phyloP scores from a whole-genome alignment of 2,329 filamentous ascomycete genomes.

The Pseudogymnoascus destructans region DNA sequence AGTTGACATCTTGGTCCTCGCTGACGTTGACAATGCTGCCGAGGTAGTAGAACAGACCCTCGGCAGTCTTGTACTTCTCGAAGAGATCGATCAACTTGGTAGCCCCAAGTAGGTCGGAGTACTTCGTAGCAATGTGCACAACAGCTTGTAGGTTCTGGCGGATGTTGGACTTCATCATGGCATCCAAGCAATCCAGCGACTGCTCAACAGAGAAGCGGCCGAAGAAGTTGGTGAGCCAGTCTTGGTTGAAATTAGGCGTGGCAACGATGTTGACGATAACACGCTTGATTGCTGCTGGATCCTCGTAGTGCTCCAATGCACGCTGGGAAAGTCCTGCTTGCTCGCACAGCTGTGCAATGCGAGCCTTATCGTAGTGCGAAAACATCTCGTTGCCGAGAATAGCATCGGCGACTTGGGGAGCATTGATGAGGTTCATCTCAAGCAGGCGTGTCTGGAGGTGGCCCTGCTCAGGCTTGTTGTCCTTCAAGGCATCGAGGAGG shows the following conservation, averaged over 20 bases:
- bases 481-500: constrained; percentile 85
- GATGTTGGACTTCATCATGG: constrained; percentile 94
- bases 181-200: constrained; percentile 83
- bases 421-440: constrained; percentile 96
- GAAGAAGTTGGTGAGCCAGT: constrained; percentile 89
- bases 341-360: constrained; percentile 84
- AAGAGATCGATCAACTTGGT: constrained; percentile 81
- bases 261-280: constrained; percentile 71
- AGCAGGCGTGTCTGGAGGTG: constrained; percentile 86
- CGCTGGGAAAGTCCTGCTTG: constrained; percentile 76
- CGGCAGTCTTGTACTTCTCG: constrained; percentile 93
- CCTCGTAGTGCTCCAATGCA: constrained; percentile 89
- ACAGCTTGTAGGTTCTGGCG: constrained; percentile 92
- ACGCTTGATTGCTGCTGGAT: constrained; percentile 79
- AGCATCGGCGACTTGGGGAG: constrained; percentile 92
- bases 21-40: constrained; percentile 96
- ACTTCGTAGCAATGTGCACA: constrained; percentile 93
- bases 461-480: constrained; percentile 87
- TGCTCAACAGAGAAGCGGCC: constrained; percentile 91
- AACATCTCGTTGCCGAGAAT: constrained; percentile 99
- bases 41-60: constrained; percentile 96
- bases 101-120: constrained; percentile 87
- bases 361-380: constrained; percentile 83
- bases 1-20: constrained; percentile 88
- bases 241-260: constrained; percentile 73